Percentiles rank a stretch among this genome's conserved stretches.
phyloP scores from a whole-genome alignment of 2,329 filamentous ascomycete species.

The Endoconidiophora laricicola region DNA sequence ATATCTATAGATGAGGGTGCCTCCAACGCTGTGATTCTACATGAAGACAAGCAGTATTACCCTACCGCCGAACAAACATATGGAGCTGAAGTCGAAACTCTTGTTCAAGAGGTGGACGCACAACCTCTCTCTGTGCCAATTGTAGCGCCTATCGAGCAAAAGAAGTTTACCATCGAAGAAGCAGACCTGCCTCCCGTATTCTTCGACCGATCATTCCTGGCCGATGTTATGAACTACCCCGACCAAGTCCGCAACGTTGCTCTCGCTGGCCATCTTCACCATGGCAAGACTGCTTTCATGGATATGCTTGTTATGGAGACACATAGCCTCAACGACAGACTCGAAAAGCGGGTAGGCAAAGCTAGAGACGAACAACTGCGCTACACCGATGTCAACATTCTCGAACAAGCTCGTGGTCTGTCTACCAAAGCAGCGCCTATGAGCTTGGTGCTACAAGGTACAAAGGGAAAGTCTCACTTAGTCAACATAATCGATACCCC shows the following conservation, averaged over 20 bases:
- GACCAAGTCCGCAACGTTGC: constrained; percentile 89
- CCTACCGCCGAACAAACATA: constrained; percentile 95
- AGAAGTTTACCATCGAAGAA: constrained; percentile 93
- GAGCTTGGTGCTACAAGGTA: constrained; percentile 76
- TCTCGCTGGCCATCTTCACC: constrained; percentile 81
- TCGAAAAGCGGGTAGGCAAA: constrained; percentile 67
- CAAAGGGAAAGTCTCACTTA: constrained; percentile 85
- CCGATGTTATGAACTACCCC: constrained; percentile 88
- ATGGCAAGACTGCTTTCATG: constrained; percentile 96
- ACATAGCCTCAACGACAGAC: constrained; percentile 63
- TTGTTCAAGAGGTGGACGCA: constrained; percentile 94
- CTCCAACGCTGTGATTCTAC: constrained; percentile 90
- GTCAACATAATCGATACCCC: constrained; percentile 93
- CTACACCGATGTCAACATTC: constrained; percentile 81
- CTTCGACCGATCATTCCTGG: constrained; percentile 83
- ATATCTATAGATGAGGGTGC: constrained; percentile 45
- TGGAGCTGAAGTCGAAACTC: constrained; percentile 80
- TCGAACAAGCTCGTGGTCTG: constrained; percentile 77
- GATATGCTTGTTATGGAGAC: constrained; percentile 96
- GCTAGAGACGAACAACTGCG: constrained; percentile 77
- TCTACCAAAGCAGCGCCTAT: constrained; percentile 91
- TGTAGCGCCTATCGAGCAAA: constrained; percentile 79
- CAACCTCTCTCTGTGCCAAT: constrained; percentile 87
- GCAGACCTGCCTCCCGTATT: constrained; percentile 74
- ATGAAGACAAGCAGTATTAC: constrained; percentile 99